Evolutionary conservation across 176 grass and related monocot genomes (phyloP).

Genomic region (Rhipidocladum racemiflorum): DNA sequence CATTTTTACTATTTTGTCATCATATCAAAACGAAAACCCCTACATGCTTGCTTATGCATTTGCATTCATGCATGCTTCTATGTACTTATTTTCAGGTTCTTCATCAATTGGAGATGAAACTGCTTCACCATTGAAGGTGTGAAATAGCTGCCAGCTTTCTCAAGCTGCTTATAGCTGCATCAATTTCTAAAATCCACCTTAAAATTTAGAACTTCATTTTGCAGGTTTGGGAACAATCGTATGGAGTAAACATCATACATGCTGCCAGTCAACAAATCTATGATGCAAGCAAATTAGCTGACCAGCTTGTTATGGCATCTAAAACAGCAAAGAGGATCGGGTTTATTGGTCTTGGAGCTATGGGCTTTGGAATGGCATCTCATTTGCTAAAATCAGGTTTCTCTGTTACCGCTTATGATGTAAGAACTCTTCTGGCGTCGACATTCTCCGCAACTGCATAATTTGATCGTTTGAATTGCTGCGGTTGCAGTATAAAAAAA

Average conservation of each 20-base stretch:
- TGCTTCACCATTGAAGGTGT: slow-evolving; percentile 70
- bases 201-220: slow-evolving; percentile 28
- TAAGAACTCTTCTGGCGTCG: slow-evolving; percentile 43
- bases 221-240: slow-evolving; percentile 84
- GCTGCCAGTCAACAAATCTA: slow-evolving; percentile 69
- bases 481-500: slow-evolving; percentile 22
- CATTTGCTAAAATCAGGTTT: slow-evolving; percentile 94
- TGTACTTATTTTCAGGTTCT: slow-evolving; percentile 54
- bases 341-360: slow-evolving; percentile 97
- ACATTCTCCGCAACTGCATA: slow-evolving; percentile 13
- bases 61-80: slow-evolving; percentile 23
- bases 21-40: not conserved
- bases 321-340: slow-evolving; percentile 72
- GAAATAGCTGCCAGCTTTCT: slow-evolving; percentile 28
- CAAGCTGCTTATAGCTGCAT: not conserved
- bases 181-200: slow-evolving; percentile 18
- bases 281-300: slow-evolving; percentile 63
- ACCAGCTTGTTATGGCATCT: slow-evolving; percentile 52
- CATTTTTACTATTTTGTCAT: not conserved
- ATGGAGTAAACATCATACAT: slow-evolving; percentile 78
- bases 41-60: slow-evolving; percentile 17
- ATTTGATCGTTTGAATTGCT: not conserved
- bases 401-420: slow-evolving; percentile 80
- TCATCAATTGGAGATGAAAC: slow-evolving; percentile 48
- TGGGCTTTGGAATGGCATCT: slow-evolving; percentile 96